A percentile compares a stretch with the other conserved stretches of the same genome.
Conservation (phyloP, 371 early-diverging fungal species). For the Apophysomyces ossiformis region DNA sequence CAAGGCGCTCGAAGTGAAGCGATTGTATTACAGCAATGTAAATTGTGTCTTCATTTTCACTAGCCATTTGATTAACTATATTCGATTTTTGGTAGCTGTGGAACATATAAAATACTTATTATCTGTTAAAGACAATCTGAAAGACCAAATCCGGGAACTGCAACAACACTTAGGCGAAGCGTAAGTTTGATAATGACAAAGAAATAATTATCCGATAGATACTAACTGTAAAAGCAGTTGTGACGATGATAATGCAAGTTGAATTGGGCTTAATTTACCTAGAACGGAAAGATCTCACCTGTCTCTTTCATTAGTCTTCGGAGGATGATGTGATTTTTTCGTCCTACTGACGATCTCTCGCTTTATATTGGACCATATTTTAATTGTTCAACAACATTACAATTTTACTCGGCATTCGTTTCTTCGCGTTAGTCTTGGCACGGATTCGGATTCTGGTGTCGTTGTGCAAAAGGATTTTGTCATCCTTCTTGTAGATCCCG, state of each 20-base stretch:
- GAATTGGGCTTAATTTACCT: background rate
- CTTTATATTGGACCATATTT: no score
- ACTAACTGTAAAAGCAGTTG: background rate
- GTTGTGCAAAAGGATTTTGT: no score
- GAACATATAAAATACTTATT: background rate
- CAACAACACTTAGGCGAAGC: background rate
- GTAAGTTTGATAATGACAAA: background rate
- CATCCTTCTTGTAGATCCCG: no score
- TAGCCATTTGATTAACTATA: background rate
- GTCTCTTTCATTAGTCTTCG: constrained; percentile 4
- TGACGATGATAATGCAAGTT: constrained; percentile 6
- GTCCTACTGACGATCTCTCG: constrained; percentile 6
- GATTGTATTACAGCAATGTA: constrained; percentile 65
- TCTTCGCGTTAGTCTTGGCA: no score
- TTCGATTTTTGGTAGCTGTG: background rate
- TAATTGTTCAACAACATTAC: no score
- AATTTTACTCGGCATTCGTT: no score
- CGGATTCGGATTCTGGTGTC: no score
- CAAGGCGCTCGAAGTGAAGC: constrained; percentile 67
- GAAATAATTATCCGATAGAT: background rate
- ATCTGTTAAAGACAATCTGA: background rate
- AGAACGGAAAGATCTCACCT: background rate
- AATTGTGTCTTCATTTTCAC: constrained; percentile 1
- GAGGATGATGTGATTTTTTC: constrained; percentile 7
- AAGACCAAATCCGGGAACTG: constrained; percentile 1